Base-by-base conservation (phyloP, 495 filamentous ascomycete species). In the Penicillium canescens region DNA sequence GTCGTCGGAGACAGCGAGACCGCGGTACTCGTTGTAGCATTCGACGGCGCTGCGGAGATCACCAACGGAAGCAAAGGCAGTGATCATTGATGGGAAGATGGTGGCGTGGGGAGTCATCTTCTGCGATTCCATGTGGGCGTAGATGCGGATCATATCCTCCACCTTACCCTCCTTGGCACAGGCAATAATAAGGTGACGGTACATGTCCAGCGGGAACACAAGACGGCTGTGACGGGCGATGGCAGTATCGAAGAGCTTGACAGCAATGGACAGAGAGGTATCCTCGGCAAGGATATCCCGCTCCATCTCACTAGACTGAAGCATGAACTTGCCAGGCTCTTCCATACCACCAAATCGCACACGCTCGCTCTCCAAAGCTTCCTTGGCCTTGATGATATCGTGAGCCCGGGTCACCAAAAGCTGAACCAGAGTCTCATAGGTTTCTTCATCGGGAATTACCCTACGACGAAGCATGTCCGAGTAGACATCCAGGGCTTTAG, bases 401-500 rank as follows among this genome's bases (percentile, higher is more conserved):
- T 92, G 78, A 37, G 91, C 89, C 33, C 89, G 87, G 16, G 82
- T 78, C 20, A 92, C 87, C 31, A 98, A 81, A 36, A 96, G 72
- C 56, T 88, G 82, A 53, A 98, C 87, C 10, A 98, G 72, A 3
- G 87, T 90, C 62, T 90, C 83, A 71, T 95, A 98, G 6, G 92
- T 98, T 47, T 86, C 80, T 52, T 86, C 84, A 63, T 95, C 86
- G 13, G 93, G 93, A 23, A 79, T 70, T 38, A 97, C 86, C 61
- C 86, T 87, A 42, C 92, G 88, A 54, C 88, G 82, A 58, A 96
- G 86, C 93, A 98, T 96, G 67, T 97, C 91, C 38, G 91, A 87
- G 74, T 98, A 98, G 52, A 98, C 87, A 78, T 92, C 91, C 43
- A 98, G 82, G 6, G 90, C 92, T 73, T 96, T 96, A 42, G 89